Conservation (phyloP, 2,329 filamentous ascomycete species). For the Beauveria scarabaeidicola region DNA sequence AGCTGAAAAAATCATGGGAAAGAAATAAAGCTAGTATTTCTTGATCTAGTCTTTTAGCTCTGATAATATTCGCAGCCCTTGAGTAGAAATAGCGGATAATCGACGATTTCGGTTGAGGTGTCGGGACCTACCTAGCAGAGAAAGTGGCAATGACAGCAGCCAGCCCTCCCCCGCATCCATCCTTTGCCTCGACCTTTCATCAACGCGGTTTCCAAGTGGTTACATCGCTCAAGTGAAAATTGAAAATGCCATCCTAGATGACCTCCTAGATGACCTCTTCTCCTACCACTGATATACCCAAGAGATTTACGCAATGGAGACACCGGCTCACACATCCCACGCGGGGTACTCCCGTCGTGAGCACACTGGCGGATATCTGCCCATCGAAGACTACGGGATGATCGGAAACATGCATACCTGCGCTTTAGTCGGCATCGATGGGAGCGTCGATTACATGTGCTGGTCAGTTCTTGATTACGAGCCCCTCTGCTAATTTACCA, state of each 20-base stretch:
- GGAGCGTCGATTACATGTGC: constrained; percentile 70
- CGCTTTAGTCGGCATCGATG: constrained; percentile 65
- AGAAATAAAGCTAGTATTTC: too few species aligned
- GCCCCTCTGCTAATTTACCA: neutral
- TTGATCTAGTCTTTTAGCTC: too few species aligned
- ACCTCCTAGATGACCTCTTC: too few species aligned
- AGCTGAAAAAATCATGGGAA: too few species aligned
- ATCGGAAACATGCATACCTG: constrained; percentile 76
- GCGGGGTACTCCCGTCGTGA: constrained; percentile 24
- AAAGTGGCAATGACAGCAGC: neutral
- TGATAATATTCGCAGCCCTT: too few species aligned
- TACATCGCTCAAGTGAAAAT: neutral
- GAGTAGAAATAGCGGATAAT: neutral
- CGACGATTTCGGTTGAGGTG: neutral
- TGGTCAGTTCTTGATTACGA: constrained; percentile 42
- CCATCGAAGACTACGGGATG: constrained; percentile 70
- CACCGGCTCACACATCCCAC: constrained; percentile 18
- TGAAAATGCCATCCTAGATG: neutral
- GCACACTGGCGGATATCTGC: constrained; percentile 42
- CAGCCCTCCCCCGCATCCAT: neutral
- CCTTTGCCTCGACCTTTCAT: neutral
- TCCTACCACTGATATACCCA: too few species aligned
- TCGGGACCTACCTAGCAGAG: neutral
- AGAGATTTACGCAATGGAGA: neutral
- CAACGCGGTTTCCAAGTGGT: neutral